phyloP scores from a whole-genome alignment of 768 basidiomycete genomes.

The Leccinum broughii region DNA sequence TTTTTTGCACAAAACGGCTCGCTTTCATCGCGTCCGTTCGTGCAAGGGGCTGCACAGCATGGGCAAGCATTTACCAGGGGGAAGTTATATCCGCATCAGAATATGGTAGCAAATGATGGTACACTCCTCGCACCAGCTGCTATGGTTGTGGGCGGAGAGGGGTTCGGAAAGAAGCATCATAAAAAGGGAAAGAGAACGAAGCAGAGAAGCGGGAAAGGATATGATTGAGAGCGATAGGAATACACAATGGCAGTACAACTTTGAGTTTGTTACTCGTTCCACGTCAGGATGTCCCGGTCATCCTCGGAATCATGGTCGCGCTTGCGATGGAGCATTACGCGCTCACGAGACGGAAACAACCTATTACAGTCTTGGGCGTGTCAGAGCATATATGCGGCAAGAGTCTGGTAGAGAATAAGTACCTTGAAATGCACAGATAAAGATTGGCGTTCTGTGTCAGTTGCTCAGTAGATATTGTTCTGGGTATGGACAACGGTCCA shows the following conservation, averaged over 20 bases:
- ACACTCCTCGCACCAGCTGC: conserved; percentile 50
- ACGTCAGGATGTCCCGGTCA: conserved; percentile 60
- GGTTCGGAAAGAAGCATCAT: conserved; percentile 75
- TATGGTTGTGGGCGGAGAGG: conserved; percentile 41
- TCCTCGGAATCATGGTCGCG: conserved; percentile 68
- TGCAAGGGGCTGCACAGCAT: conserved; percentile 58
- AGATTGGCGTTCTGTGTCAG: conserved; percentile 67
- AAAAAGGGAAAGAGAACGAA: conserved; percentile 82
- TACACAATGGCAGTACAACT: background rate
- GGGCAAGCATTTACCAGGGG: conserved; percentile 64
- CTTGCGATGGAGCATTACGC: conserved; percentile 68
- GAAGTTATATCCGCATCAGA: conserved; percentile 81
- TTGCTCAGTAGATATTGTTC: conserved; percentile 7
- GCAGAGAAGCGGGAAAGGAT: conserved; percentile 91
- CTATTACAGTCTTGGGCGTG: conserved; percentile 57
- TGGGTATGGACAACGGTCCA: background rate
- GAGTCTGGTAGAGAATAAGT: conserved; percentile 1
- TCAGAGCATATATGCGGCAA: conserved; percentile 1
- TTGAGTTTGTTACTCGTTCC: conserved; percentile 53
- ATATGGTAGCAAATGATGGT: conserved; percentile 76
- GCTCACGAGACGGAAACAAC: conserved; percentile 68
- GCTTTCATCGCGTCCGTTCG: conserved; percentile 59
- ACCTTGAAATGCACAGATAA: conserved; percentile 71
- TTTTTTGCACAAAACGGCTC: conserved; percentile 70
- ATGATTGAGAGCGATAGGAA: conserved; percentile 51